A percentile compares a stretch with the other conserved stretches of the same genome.
Conservation (phyloP, 2,329 filamentous ascomycete species). For the Eutypa lata region DNA sequence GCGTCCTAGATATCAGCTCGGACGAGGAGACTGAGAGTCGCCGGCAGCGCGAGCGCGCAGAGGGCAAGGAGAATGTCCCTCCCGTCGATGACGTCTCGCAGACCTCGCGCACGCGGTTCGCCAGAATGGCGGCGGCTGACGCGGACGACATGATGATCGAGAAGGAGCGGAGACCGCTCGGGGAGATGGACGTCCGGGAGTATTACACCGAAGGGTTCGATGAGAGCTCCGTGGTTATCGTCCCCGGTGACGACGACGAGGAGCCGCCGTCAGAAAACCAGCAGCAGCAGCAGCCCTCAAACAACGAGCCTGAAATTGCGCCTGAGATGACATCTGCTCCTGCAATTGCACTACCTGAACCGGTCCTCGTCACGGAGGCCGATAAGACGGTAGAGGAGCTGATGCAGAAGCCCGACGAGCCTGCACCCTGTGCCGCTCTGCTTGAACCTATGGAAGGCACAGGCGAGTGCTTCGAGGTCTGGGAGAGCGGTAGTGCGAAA, state of each 20-base stretch:
- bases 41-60: slow-evolving; percentile 47
- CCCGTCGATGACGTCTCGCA: slow-evolving; percentile 65
- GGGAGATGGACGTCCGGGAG: slow-evolving; percentile 64
- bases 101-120: slow-evolving; percentile 39
- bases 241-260: slow-evolving; percentile 59
- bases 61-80: slow-evolving; percentile 89
- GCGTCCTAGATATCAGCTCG: slow-evolving; percentile 81
- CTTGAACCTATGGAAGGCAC: slow-evolving; percentile 57
- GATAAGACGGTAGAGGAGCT: slow-evolving; percentile 34
- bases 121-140: slow-evolving; percentile 26
- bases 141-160: slow-evolving; percentile 59
- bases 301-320: slow-evolving; percentile 20
- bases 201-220: slow-evolving; percentile 67
- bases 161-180: slow-evolving; percentile 61
- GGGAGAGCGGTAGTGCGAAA: slow-evolving; percentile 66
- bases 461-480: slow-evolving; percentile 62
- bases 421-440: slow-evolving; percentile 42
- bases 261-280: slow-evolving; percentile 26
- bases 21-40: slow-evolving; percentile 72
- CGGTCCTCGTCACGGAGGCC: slow-evolving; percentile 13
- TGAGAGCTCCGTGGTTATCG: slow-evolving; percentile 56
- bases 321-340: slow-evolving; percentile 22
- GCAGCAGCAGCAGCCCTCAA: slow-evolving; percentile 8
- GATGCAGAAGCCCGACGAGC: slow-evolving; percentile 33
- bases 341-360: slow-evolving; percentile 31